Base-by-base conservation (phyloP, 2,329 filamentous ascomycete genomes). In the Diaporthe sp. region DNA sequence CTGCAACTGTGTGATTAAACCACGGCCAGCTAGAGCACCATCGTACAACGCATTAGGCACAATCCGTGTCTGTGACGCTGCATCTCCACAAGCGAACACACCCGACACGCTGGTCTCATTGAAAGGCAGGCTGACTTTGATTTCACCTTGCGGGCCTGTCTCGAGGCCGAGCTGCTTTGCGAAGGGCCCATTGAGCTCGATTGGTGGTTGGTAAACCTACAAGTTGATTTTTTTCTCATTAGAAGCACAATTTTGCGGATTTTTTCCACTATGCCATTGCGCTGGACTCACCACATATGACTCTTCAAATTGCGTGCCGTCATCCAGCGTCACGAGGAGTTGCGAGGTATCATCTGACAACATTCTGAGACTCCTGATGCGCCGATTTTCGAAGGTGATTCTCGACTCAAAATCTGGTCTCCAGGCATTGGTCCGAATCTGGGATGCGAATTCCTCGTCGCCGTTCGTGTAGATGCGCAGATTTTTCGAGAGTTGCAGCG, bases 41-140 rank as follows among this genome's bases (percentile, higher is more conserved):
- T 71, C 67, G 10, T 74, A 71, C 8, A 75, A 68, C n/a, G 74
- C 74, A 47, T 54, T 71, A 1, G 74, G 52, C 10, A 75, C 35
- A 5, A 55, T 38, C n/a, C 33, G 45, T 10, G 38, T 22, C 13
- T 71, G 50, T 17, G 71, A 71, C 3, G 75, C 75, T 35, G 55
- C 73, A 30, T 76, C 75, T n/a, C 75, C 75, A 47, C 73, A 74
- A 8, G 75, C 75, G 38, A 76, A 76, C 0, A 75, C 69, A 3
- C 75, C 73, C 2, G 57, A 58, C n/a, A 70, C 58, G 19, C 73
- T 76, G 25, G 75, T 75, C 47, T 75, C 73, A 22, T 71, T 67
- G 47, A 68, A 73, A 1, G 73, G 75, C 6, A 64, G 13, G 38
- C 42, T 54, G 22, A 61, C 70, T n/a, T 72, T 54, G 57, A 76